A percentile compares a stretch with the other conserved stretches of the same genome.
Conservation (phyloP, 2,329 filamentous ascomycete species). For the Aspergillus cejpii region DNA sequence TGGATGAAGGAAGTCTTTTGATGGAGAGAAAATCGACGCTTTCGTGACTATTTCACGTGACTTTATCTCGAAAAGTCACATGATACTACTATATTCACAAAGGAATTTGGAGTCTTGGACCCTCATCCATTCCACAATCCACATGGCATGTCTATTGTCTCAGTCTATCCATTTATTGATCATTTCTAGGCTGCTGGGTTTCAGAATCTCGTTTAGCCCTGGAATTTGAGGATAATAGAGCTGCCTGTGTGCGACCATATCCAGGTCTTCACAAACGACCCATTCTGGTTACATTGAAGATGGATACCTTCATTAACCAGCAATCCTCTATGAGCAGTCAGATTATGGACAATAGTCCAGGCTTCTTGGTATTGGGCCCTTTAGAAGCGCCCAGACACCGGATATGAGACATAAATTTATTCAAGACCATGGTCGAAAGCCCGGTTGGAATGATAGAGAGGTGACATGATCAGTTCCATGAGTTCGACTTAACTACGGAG, state of each 20-base stretch:
- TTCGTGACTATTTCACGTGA: neutral
- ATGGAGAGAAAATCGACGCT: neutral
- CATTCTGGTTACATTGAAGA: neutral
- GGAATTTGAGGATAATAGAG: neutral
- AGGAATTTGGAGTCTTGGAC: neutral
- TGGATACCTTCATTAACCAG: neutral
- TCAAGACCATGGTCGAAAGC: neutral
- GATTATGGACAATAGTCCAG: neutral
- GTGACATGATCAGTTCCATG: constrained; percentile 1
- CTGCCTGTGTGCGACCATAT: neutral
- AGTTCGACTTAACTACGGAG: neutral
- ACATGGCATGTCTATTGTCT: neutral
- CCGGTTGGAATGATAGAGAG: constrained; percentile 6
- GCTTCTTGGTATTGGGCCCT: neutral
- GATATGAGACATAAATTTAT: neutral
- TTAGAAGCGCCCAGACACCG: neutral
- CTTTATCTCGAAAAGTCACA: neutral
- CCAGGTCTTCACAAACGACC: neutral
- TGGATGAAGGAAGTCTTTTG: too few species aligned
- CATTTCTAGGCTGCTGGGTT: neutral
- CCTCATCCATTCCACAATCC: too few species aligned
- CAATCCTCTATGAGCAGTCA: neutral
- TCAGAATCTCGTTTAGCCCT: neutral
- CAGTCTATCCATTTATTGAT: neutral
- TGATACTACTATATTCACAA: too few species aligned